These are phyloP conservation scores for Neurospora africana DNA, from an alignment of 495 filamentous ascomycete species.

Conservation along the genomic window DNA sequence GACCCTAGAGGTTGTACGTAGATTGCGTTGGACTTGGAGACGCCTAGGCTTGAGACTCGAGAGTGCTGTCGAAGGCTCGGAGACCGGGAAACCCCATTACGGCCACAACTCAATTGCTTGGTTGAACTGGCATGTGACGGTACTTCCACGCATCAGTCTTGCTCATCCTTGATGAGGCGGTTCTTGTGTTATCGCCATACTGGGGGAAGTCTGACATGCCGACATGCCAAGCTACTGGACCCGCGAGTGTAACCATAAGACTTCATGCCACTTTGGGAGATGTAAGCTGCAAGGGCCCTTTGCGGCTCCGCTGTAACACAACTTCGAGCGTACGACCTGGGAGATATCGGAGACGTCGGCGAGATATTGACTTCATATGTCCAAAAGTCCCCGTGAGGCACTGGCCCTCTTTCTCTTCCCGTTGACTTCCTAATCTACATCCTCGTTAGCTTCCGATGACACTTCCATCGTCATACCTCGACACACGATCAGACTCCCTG, in stretches of 20 bases:
- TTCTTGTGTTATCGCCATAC: neutral
- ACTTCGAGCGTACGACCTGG: neutral
- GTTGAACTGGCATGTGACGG: neutral
- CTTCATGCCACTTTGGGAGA: neutral
- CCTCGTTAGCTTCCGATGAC: neutral
- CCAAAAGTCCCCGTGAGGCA: neutral
- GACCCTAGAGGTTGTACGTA: neutral
- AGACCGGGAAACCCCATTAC: neutral
- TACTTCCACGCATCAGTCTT: neutral
- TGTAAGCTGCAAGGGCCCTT: neutral
- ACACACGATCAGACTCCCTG: neutral
- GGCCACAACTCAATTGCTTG: neutral
- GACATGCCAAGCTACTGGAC: neutral
- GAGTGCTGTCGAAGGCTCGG: neutral
- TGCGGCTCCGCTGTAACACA: neutral
- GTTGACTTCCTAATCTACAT: neutral
- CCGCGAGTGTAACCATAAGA: neutral
- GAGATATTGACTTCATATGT: neutral
- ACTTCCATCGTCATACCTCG: neutral
- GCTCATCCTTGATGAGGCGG: neutral
- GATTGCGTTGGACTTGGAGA: neutral
- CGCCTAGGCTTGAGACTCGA: neutral
- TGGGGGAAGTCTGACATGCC: neutral
- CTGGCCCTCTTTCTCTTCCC: neutral
- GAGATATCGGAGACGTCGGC: neutral